Conservation (phyloP, 1,284 basidiomycete species). For the Melampsora larici-populina region DNA sequence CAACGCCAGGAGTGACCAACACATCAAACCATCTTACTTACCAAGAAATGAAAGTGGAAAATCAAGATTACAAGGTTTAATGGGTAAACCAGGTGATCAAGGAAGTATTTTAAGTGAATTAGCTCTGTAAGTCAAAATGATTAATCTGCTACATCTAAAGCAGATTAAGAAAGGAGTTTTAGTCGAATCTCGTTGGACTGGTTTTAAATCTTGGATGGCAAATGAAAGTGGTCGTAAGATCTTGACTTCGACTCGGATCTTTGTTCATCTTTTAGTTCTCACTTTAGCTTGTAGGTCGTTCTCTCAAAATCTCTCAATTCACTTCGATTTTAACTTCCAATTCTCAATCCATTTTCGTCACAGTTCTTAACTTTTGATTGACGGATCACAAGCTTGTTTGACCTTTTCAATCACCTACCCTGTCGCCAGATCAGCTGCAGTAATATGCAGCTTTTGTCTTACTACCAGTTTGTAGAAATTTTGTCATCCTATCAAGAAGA, state of each 20-base stretch:
- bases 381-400: conserved; percentile 65
- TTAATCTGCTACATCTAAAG: conserved; percentile 44
- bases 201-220: conserved; percentile 75
- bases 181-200: not conserved
- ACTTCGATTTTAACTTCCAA: conserved; percentile 59
- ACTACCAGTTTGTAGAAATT: conserved; percentile 83
- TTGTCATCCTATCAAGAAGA: conserved; percentile 75
- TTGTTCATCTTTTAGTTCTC: conserved; percentile 6
- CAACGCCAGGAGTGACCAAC: not conserved
- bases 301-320: not conserved
- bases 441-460: conserved; percentile 85
- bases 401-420: conserved; percentile 54
- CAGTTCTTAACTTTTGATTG: conserved; percentile 70
- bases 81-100: conserved; percentile 51
- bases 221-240: conserved; percentile 63
- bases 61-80: conserved; percentile 70
- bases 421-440: conserved; percentile 75
- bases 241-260: conserved; percentile 12
- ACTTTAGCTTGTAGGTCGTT: not conserved
- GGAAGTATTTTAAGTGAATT: not conserved
- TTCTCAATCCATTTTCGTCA: conserved; percentile 62
- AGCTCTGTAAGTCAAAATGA: conserved; percentile 52
- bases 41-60: conserved; percentile 76
- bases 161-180: conserved; percentile 21
- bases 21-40: conserved; percentile 56